phyloP scores from a whole-genome alignment of 441 rosid species.

The Hura crepitans region DNA sequence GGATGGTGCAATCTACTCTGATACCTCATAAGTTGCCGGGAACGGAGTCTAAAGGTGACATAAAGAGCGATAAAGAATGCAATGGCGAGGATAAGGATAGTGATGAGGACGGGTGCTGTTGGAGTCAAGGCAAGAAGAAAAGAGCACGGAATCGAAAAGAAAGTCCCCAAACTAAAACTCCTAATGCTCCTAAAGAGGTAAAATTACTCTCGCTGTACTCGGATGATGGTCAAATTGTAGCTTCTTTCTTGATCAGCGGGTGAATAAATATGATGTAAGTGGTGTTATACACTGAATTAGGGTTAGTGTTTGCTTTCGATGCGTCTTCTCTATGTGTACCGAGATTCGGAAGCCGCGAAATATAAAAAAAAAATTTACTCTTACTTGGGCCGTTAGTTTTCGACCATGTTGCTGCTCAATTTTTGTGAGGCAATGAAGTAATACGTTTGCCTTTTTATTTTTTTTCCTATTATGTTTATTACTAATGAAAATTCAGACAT shows the following conservation, averaged over 20 bases:
- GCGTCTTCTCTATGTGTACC: not conserved
- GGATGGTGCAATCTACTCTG: conserved; percentile 71
- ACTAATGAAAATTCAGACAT: not conserved
- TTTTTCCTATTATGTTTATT: not conserved
- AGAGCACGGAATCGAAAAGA: conserved; percentile 44
- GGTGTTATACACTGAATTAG: not conserved
- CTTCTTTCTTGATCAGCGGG: not conserved
- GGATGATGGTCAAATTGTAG: not conserved
- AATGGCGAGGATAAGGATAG: conserved; percentile 29
- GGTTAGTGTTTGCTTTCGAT: not conserved
- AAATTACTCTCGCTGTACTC: not conserved
- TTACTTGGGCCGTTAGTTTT: not conserved
- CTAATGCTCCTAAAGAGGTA: conserved; percentile 49
- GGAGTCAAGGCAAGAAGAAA: conserved; percentile 57
- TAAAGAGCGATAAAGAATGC: conserved; percentile 21
- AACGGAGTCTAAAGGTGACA: conserved; percentile 35
- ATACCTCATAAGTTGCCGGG: conserved; percentile 45
- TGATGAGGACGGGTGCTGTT: conserved; percentile 37
- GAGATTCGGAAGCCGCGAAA: not conserved
- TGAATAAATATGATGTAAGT: conserved; percentile 1
- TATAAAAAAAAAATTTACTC: not conserved
- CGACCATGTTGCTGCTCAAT: not conserved
- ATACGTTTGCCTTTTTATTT: not conserved
- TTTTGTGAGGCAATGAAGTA: not conserved
- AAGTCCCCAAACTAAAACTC: conserved; percentile 42